Evolutionary conservation across 176 grass and related monocot species (phyloP).

Genomic region (Phyllostachys edulis): DNA sequence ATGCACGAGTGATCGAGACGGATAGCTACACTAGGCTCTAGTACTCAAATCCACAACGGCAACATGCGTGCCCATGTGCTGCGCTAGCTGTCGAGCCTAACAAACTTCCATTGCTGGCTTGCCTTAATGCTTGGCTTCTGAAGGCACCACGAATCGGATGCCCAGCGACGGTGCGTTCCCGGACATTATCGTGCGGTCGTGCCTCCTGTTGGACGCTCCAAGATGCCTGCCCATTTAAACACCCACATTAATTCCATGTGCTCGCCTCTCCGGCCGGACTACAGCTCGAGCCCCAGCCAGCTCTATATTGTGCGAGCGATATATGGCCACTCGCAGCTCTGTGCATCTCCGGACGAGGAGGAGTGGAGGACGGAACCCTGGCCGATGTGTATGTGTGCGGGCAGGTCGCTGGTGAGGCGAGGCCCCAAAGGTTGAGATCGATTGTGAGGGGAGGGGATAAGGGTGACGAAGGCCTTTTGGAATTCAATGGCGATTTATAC

Average conservation of each 20-base stretch:
- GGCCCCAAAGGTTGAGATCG: neutral
- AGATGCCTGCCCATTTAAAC: neutral
- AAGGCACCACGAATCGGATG: neutral
- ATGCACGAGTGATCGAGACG: neutral
- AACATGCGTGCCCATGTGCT: neutral
- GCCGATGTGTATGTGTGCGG: neutral
- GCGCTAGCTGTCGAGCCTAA: slow-evolving; percentile 11
- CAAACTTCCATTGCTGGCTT: slow-evolving; percentile 16
- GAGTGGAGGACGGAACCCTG: neutral
- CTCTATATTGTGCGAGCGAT: neutral
- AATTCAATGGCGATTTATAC: neutral
- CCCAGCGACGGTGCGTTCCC: neutral
- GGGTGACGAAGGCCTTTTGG: slow-evolving; percentile 5
- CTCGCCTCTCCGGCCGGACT: neutral
- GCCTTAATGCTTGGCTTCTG: neutral
- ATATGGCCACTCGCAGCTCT: too few relatives aligned
- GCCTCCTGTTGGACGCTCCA: neutral
- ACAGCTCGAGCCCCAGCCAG: neutral
- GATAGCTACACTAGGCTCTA: neutral
- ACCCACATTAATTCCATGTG: neutral
- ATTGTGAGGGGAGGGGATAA: neutral
- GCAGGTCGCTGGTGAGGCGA: neutral
- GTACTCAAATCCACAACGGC: neutral
- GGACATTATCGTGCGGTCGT: neutral
- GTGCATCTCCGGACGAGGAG: neutral